These are phyloP conservation scores for Amoebophrya sp. DNA, from an alignment of 169 alveolate genomes.

Conservation along the genomic window DNA sequence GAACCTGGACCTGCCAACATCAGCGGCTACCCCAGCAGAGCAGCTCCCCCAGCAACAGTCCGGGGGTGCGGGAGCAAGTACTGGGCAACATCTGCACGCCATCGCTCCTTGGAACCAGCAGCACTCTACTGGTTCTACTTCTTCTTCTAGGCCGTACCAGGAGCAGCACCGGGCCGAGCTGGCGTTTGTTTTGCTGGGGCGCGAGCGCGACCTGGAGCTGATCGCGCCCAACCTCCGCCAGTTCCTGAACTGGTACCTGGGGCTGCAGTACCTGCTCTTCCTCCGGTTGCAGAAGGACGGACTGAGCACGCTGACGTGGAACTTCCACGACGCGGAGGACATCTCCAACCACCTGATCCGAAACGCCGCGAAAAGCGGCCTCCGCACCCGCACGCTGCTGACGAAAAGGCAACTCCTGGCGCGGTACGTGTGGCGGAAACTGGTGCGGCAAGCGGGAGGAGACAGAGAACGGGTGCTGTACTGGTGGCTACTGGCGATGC, in stretches of 20 bases:
- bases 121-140: too few relatives aligned
- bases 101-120: too few relatives aligned
- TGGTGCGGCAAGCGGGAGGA: neutral
- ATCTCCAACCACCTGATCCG: neutral
- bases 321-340: neutral
- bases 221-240: neutral
- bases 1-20: too few relatives aligned
- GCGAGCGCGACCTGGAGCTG: neutral
- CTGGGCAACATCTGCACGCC: too few relatives aligned
- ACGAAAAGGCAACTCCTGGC: neutral
- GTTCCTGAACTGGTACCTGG: neutral
- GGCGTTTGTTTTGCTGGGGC: neutral
- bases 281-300: neutral
- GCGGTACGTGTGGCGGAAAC: neutral
- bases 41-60: too few relatives aligned
- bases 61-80: too few relatives aligned
- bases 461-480: too few relatives aligned
- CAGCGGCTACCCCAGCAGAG: too few relatives aligned
- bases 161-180: too few relatives aligned
- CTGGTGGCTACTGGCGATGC: neutral
- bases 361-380: neutral
- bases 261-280: neutral
- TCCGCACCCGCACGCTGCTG: neutral
- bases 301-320: neutral
- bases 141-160: too few relatives aligned